phyloP scores from a whole-genome alignment of 73 alveolate genomes.

The Breviolum minutum region DNA sequence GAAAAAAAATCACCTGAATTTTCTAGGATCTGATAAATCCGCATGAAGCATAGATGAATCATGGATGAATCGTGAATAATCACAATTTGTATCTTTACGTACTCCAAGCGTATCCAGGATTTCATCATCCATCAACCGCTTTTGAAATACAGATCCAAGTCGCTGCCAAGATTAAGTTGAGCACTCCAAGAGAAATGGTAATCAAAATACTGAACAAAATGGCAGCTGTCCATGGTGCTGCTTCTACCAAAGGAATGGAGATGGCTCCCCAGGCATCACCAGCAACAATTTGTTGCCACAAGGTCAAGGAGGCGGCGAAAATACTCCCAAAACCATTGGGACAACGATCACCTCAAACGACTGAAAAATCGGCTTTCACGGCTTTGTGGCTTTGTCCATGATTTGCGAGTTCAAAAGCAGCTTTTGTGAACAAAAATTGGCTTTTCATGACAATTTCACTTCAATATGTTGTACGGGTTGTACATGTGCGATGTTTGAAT shows the following conservation, averaged over 20 bases:
- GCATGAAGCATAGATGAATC: background rate
- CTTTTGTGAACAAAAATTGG: too few species aligned
- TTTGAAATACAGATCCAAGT: background rate
- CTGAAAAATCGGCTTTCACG: too few species aligned
- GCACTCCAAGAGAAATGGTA: slow-evolving; percentile 21
- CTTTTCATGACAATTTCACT: too few species aligned
- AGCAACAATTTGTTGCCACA: slow-evolving; percentile 69
- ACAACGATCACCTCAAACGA: slow-evolving; percentile 17
- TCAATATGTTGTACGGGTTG: too few species aligned
- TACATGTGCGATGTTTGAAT: too few species aligned
- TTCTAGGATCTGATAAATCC: background rate
- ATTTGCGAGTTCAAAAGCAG: too few species aligned
- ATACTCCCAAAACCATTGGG: background rate
- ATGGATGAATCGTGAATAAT: background rate
- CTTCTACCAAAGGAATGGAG: slow-evolving; percentile 33
- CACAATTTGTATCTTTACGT: background rate
- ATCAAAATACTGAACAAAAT: slow-evolving; percentile 9
- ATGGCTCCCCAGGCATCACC: slow-evolving; percentile 63
- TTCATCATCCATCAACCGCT: too few species aligned
- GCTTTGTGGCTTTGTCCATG: too few species aligned
- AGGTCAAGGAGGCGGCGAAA: slow-evolving; percentile 23
- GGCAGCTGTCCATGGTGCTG: background rate
- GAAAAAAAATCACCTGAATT: background rate
- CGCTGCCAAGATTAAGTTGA: background rate
- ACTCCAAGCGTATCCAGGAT: too few species aligned